Base-by-base conservation (phyloP, 148 eudicot species). In the Rhododendron williamsianum region DNA sequence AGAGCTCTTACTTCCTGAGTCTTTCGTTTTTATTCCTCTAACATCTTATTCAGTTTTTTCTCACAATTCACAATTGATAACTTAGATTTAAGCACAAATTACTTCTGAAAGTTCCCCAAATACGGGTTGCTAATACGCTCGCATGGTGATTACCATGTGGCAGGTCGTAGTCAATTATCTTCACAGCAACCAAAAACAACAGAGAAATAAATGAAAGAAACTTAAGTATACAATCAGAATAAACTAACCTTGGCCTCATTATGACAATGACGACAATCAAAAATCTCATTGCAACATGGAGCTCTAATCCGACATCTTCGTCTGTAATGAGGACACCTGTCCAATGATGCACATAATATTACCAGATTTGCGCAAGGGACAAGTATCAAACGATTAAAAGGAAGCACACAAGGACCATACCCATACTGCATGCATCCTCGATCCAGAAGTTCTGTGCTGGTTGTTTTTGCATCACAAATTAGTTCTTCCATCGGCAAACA, bases 241-340 rank as follows among this genome's bases (percentile, higher is more conserved):
- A 60, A 72, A 85, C 93, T 69, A 82, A 96, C 98, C 98, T 91
- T 95, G 46, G 90, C 92, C 82, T 96, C 99, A 63, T 96, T 92
- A 86, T 96, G 99, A 85, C 99, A 96, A 85, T 94, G 95, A n/a
- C 93, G 94, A 84, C 99, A 96, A 81, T 91, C 97, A 93, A 93
- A 96, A 46, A 95, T 86, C 92, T 93, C 96, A 87, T 91, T 88
- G 88, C 99, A 96, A 84, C 99, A 96, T 3, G 97, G 99, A 77
- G 98, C 94, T 90, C 91, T 91, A 87, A 96, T 92, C 71, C 89
- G 91, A 84, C 98, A 96, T 85, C 99, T 89, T 81, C 97, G 86
- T 51, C 93, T 88, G 76, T 95, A 94, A 84, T 96, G 98, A 74
- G 92, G 80, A 84, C 98, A 96, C 65, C 99, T 96, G 90, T 82